Evolutionary conservation across 352 stramenopile genomes (phyloP).

Genomic region (Pythium guiyangense): DNA sequence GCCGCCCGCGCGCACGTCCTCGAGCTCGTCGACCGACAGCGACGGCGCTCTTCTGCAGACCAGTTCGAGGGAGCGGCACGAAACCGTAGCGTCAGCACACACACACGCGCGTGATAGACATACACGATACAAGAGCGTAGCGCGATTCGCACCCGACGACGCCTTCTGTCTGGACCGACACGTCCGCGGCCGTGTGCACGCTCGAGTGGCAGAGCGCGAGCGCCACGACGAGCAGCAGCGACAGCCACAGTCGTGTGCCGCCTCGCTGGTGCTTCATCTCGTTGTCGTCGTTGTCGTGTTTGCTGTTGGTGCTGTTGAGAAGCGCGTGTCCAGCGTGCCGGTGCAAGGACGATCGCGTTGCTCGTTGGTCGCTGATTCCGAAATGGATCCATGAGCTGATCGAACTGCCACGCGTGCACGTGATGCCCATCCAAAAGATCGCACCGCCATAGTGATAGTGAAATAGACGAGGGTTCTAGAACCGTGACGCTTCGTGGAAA

Average conservation of each 20-base stretch:
- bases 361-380: background rate
- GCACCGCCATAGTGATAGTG: background rate
- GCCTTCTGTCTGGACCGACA: conserved; percentile 31
- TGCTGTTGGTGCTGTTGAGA: background rate
- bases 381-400: conserved; percentile 1
- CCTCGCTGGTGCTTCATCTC: conserved; percentile 11
- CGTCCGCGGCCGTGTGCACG: conserved; percentile 22
- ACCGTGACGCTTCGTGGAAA: background rate
- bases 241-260: conserved; percentile 14
- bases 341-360: background rate
- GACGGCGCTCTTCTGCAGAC: conserved; percentile 23
- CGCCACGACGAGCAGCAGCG: conserved; percentile 34
- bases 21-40: conserved; percentile 41
- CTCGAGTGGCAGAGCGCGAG: conserved; percentile 26
- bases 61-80: conserved; percentile 6
- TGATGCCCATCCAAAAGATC: background rate
- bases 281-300: background rate
- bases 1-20: conserved; percentile 30
- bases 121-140: background rate
- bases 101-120: too few relatives aligned
- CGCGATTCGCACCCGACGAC: conserved; percentile 27
- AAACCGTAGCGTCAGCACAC: conserved; percentile 16
- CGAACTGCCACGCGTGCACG: background rate
- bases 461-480: background rate
- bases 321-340: background rate